Percentiles rank a stretch among this genome's conserved stretches.
phyloP scores from a whole-genome alignment of 2,329 filamentous ascomycete genomes.

The Sporothrix phasma region DNA sequence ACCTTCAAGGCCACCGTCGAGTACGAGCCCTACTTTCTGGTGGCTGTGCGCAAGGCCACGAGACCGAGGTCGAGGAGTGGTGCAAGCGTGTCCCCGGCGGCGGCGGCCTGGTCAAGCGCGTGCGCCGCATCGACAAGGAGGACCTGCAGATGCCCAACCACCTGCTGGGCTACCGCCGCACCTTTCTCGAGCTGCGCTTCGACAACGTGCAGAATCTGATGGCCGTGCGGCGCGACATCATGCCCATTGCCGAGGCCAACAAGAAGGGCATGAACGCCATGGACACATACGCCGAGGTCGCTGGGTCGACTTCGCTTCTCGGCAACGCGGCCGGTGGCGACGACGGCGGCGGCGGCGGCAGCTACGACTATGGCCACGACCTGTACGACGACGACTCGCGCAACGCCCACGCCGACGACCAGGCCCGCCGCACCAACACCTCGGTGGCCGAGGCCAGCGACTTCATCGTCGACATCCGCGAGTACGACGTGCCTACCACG shows the following conservation, averaged over 20 bases:
- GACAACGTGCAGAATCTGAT: constrained; percentile 79
- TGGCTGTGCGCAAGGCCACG: constrained; percentile 78
- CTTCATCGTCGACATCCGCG: constrained; percentile 95
- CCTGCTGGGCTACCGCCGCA: constrained; percentile 78
- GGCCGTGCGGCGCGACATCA: constrained; percentile 71
- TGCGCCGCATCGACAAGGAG: constrained; percentile 77
- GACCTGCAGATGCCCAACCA: constrained; percentile 94
- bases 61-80: constrained; percentile 95
- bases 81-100: constrained; percentile 62
- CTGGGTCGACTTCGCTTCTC: constrained; percentile 54
- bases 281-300: constrained; percentile 97
- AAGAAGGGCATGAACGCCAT: constrained; percentile 93
- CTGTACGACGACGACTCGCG: constrained; percentile 81
- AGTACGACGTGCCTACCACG: constrained; percentile 99
- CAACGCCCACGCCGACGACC: constrained; percentile 52
- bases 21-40: constrained; percentile 92
- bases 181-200: constrained; percentile 79
- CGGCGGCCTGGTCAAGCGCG: constrained; percentile 71
- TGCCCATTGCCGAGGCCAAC: constrained; percentile 91
- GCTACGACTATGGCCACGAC: constrained; percentile 53
- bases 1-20: constrained; percentile 95
- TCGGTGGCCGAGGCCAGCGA: constrained; percentile 78
- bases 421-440: neutral
- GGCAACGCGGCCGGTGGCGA: constrained; percentile 46
- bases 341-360: constrained; percentile 24